phyloP scores from a whole-genome alignment of 495 filamentous ascomycete genomes.

The Barbatosphaeria neglecta region DNA sequence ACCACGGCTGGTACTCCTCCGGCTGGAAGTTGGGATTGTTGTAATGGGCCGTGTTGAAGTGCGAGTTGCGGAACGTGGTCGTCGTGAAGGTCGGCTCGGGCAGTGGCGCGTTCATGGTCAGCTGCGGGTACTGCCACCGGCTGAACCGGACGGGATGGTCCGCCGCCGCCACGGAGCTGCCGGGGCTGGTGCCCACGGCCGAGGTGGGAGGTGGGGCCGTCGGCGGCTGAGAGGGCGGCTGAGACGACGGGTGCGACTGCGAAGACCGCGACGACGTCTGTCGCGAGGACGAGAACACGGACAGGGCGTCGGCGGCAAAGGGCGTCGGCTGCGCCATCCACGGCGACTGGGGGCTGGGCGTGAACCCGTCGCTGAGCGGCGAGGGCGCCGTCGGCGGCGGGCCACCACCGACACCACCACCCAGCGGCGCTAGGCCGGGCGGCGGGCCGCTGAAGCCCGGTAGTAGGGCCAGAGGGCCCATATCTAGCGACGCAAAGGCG shows the following conservation, averaged over 20 bases:
- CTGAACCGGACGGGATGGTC: conserved; percentile 31
- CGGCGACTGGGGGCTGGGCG: conserved; percentile 26
- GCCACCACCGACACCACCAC: conserved; percentile 1
- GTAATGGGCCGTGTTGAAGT: conserved; percentile 76
- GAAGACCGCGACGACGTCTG: conserved; percentile 13
- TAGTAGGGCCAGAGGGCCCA: conserved; percentile 33
- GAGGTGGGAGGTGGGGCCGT: conserved; percentile 6
- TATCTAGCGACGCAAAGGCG: conserved; percentile 21
- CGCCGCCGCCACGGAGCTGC: conserved; percentile 18
- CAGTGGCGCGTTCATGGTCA: conserved; percentile 23
- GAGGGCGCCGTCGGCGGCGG: conserved; percentile 8
- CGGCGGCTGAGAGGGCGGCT: conserved; percentile 17
- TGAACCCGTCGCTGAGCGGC: conserved; percentile 20
- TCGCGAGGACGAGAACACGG: conserved; percentile 11
- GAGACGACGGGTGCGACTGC: conserved; percentile 17
- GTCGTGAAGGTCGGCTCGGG: conserved; percentile 41
- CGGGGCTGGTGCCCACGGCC: conserved; percentile 12
- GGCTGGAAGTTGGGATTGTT: conserved; percentile 79
- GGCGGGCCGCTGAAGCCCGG: conserved; percentile 27
- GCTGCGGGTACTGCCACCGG: conserved; percentile 29
- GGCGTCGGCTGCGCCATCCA: conserved; percentile 22
- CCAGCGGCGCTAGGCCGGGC: conserved; percentile 15
- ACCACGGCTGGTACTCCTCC: conserved; percentile 39
- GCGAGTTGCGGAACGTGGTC: conserved; percentile 46
- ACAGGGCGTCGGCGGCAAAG: conserved; percentile 12